A percentile compares a stretch with the other conserved stretches of the same genome.
These are phyloP conservation scores for Yamadazyma nakazawae DNA, from an alignment of 805 yeast species.

Conservation along the genomic window DNA sequence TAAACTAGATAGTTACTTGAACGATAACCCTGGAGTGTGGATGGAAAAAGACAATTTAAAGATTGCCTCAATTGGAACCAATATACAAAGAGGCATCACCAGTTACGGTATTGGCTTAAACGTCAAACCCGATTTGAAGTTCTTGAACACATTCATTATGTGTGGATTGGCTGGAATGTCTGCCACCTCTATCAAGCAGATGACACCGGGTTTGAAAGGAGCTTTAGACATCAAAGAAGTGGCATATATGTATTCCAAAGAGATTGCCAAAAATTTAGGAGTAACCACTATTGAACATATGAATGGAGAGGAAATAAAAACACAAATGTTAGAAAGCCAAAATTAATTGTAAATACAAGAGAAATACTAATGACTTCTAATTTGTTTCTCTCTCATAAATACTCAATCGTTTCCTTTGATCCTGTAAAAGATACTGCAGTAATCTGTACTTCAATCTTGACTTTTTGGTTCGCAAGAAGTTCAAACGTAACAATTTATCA, in stretches of 20 bases:
- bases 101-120: constrained; percentile 89
- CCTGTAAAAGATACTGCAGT: constrained; percentile 21
- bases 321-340: not conserved
- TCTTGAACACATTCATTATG: constrained; percentile 69
- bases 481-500: constrained; percentile 35
- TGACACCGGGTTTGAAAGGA: constrained; percentile 12
- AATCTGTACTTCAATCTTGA: constrained; percentile 42
- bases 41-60: constrained; percentile 49
- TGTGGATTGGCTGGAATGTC: constrained; percentile 72
- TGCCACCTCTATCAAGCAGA: constrained; percentile 34
- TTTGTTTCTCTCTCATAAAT: not conserved
- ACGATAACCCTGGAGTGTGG: constrained; percentile 91
- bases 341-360: not conserved
- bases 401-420: constrained; percentile 11
- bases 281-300: constrained; percentile 34
- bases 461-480: constrained; percentile 40
- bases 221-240: constrained; percentile 21
- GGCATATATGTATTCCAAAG: constrained; percentile 33
- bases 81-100: constrained; percentile 77
- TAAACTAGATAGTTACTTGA: constrained; percentile 47
- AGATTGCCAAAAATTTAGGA: constrained; percentile 32
- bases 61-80: constrained; percentile 87
- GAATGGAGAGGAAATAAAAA: constrained; percentile 26
- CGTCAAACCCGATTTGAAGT: constrained; percentile 66
- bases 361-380: not conserved